Conservation (phyloP, 805 yeast species). For the Saccharomycopsis vini region DNA sequence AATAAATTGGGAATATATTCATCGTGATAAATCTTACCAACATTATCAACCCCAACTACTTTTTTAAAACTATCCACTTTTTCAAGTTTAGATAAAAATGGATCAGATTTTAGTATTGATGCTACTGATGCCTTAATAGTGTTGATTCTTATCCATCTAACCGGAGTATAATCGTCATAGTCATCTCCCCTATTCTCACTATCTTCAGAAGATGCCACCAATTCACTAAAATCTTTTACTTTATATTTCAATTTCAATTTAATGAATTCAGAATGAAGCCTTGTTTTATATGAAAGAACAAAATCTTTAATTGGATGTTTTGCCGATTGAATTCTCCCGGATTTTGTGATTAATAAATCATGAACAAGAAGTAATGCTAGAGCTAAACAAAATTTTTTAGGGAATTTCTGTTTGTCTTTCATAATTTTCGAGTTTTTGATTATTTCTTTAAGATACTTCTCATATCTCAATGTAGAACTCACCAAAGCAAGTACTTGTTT, state of each 20-base stretch:
- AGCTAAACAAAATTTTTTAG: conserved; percentile 42
- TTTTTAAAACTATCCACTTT: conserved; percentile 39
- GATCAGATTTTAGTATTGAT: conserved; percentile 21
- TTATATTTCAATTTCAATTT: conserved; percentile 68
- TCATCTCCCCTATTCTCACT: conserved; percentile 38
- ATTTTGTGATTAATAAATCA: conserved; percentile 66
- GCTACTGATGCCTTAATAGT: conserved; percentile 38
- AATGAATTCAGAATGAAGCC: conserved; percentile 74
- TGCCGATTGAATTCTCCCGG: conserved; percentile 81
- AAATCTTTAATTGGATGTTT: conserved; percentile 81
- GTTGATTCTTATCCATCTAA: conserved; percentile 75
- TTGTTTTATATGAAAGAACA: conserved; percentile 64
- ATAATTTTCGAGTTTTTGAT: conserved; percentile 63
- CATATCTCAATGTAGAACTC: conserved; percentile 64
- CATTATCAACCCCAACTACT: conserved; percentile 24
- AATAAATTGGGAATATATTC: conserved; percentile 63
- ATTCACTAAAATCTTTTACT: conserved; percentile 45
- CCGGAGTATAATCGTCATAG: conserved; percentile 49
- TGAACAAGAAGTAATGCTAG: conserved; percentile 64
- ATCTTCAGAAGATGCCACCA: too few relatives aligned
- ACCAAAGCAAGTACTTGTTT: conserved; percentile 83
- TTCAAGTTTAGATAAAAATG: conserved; percentile 36
- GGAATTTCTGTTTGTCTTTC: conserved; percentile 36
- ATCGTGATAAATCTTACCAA: conserved; percentile 66
- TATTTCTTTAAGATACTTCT: conserved; percentile 51